These are phyloP conservation scores for Penicillium sp. DNA, from an alignment of 2,329 filamentous ascomycete species.

Conservation along the genomic window DNA sequence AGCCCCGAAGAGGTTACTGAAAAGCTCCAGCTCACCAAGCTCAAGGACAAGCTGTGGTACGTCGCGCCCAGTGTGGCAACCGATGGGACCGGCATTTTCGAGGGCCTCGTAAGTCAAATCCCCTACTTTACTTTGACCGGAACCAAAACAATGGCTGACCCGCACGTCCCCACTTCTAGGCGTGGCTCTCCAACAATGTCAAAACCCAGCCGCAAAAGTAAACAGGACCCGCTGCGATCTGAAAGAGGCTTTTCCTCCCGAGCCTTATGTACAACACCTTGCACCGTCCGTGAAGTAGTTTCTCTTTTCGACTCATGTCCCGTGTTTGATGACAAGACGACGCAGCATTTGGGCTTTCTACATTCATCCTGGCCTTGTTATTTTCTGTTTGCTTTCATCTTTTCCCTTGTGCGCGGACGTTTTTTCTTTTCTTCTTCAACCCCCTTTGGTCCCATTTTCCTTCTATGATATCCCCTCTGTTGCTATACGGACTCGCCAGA, in stretches of 20 bases:
- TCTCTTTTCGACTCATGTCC: constrained; percentile 39
- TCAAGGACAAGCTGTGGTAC: constrained; percentile 85
- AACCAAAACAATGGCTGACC: constrained; percentile 20
- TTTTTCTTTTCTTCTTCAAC: constrained; percentile 23
- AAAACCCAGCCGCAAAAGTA: constrained; percentile 59
- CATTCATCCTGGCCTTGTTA: constrained; percentile 19
- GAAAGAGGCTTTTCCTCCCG: constrained; percentile 20
- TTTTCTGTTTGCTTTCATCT: constrained; percentile 24
- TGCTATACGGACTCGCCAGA: constrained; percentile 38
- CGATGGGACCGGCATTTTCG: constrained; percentile 77
- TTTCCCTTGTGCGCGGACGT: constrained; percentile 26
- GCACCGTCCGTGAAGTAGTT: constrained; percentile 31
- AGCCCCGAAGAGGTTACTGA: constrained; percentile 79
- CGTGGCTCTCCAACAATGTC: constrained; percentile 84
- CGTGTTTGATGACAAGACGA: constrained; percentile 48
- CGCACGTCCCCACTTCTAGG: constrained; percentile 41
- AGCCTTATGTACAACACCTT: constrained; percentile 42
- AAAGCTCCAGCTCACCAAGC: constrained; percentile 72
- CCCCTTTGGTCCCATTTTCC: constrained; percentile 28
- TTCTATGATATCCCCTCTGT: constrained; percentile 51
- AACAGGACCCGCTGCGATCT: constrained; percentile 23
- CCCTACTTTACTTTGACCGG: constrained; percentile 1
- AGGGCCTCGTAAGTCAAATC: constrained; percentile 66
- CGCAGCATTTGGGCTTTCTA: constrained; percentile 42
- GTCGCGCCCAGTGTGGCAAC: constrained; percentile 83